A percentile compares a stretch with the other conserved stretches of the same genome.
phyloP scores from a whole-genome alignment of 305 asterid genomes.

The Vinca major region DNA sequence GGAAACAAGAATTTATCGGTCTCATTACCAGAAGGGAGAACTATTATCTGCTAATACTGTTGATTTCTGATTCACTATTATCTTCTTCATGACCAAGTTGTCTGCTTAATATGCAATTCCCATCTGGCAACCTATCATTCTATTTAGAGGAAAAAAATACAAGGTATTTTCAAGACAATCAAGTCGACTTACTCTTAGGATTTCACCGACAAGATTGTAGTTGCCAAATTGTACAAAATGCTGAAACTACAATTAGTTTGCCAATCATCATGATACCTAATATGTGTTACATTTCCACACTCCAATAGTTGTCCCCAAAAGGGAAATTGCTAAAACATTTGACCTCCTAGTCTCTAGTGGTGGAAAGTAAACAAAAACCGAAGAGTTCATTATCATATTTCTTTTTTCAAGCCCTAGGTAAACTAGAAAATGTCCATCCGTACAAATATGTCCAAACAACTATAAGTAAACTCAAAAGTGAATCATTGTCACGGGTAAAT shows the following conservation, averaged over 20 bases:
- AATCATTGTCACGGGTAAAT: too few species aligned
- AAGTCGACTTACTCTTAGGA: background rate
- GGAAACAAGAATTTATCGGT: background rate
- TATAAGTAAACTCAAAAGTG: too few species aligned
- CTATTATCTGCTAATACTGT: background rate
- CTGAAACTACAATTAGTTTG: background rate
- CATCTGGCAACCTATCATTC: background rate
- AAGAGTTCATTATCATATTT: background rate
- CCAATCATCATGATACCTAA: background rate
- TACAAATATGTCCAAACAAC: too few species aligned
- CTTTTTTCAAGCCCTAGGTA: too few species aligned
- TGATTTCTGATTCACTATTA: background rate
- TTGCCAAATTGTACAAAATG: background rate
- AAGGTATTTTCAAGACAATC: background rate
- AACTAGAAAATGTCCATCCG: background rate
- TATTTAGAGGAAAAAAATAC: background rate
- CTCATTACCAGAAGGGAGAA: background rate
- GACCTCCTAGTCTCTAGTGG: background rate
- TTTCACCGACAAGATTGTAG: background rate
- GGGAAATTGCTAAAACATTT: background rate
- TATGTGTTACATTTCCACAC: background rate
- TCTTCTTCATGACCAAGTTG: background rate
- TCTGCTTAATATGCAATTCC: background rate
- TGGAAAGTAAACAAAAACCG: background rate
- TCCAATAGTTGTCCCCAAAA: background rate